Evolutionary conservation across 208 protist species (phyloP).

Genomic region (Trypanosoma conorhini): DNA sequence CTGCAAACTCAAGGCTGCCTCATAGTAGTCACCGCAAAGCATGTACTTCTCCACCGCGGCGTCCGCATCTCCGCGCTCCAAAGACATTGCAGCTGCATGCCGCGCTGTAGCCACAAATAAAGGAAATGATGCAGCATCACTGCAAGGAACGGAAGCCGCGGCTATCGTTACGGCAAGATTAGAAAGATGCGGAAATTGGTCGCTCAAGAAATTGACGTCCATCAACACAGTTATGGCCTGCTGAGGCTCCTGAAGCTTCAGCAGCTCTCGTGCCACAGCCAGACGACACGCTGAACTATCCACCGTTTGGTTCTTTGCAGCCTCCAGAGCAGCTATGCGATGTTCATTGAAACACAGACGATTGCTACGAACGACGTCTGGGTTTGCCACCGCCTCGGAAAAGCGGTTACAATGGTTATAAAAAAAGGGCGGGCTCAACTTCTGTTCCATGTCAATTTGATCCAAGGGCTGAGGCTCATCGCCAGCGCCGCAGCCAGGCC

Average conservation of each 20-base stretch:
- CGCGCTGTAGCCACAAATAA: conserved; percentile 49
- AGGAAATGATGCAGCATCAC: conserved; percentile 26
- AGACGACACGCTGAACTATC: conserved; percentile 51
- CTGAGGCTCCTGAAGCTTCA: conserved; percentile 49
- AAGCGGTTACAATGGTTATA: conserved; percentile 53
- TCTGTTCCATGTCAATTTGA: neutral
- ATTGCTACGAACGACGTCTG: conserved; percentile 44
- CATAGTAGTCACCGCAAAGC: conserved; percentile 58
- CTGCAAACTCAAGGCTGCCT: conserved; percentile 62
- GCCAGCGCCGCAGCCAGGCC: neutral
- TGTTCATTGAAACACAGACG: conserved; percentile 50
- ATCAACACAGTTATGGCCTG: conserved; percentile 73
- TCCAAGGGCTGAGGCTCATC: neutral
- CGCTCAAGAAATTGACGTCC: conserved; percentile 53
- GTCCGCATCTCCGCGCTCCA: conserved; percentile 65
- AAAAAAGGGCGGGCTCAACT: conserved; percentile 23
- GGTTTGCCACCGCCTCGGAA: conserved; percentile 39
- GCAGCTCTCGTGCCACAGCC: conserved; percentile 51
- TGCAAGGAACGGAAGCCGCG: conserved; percentile 33
- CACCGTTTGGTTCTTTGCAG: conserved; percentile 28
- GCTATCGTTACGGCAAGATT: conserved; percentile 69
- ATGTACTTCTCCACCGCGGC: conserved; percentile 77
- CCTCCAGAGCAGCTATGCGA: conserved; percentile 38
- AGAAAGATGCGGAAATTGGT: conserved; percentile 56
- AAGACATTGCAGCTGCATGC: conserved; percentile 65